Percentiles rank a stretch among this genome's conserved stretches.
Evolutionary conservation across 1,284 basidiomycete genomes (phyloP).

Genomic region (Apiotrichum montevideense): DNA sequence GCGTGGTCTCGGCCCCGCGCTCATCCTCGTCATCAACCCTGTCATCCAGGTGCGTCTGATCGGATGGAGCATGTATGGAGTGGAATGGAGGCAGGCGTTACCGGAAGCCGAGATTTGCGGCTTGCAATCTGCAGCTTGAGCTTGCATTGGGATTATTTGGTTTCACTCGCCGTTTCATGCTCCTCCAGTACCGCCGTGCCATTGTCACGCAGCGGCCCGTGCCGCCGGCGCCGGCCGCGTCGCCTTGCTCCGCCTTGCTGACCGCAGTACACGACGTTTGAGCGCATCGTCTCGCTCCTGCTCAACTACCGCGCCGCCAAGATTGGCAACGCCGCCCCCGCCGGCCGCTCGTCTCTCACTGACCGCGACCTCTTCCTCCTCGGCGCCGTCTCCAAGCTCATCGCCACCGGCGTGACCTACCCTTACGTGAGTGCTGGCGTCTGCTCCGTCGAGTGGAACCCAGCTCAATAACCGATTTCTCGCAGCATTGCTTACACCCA

Average conservation of each 20-base stretch:
- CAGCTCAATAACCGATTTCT: too few relatives aligned
- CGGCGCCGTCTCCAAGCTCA: conserved; percentile 79
- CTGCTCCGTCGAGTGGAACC: not conserved
- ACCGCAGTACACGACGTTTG: conserved; percentile 65
- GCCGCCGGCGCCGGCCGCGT: too few relatives aligned
- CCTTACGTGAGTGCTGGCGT: conserved; percentile 37
- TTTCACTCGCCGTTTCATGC: too few relatives aligned
- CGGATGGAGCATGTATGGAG: not conserved
- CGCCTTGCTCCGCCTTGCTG: not conserved
- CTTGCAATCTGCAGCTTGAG: too few relatives aligned
- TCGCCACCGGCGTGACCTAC: conserved; percentile 47
- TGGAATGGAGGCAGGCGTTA: too few relatives aligned
- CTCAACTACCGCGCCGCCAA: conserved; percentile 26
- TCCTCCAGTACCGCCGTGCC: too few relatives aligned
- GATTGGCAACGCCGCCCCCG: conserved; percentile 50
- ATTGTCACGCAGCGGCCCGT: too few relatives aligned
- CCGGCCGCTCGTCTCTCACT: conserved; percentile 51
- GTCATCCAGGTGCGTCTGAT: conserved; percentile 58
- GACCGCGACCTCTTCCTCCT: conserved; percentile 87
- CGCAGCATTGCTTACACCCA: conserved; percentile 7
- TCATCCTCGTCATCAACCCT: conserved; percentile 91
- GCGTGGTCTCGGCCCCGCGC: conserved; percentile 91
- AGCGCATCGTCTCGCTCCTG: conserved; percentile 56
- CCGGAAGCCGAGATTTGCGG: too few relatives aligned
- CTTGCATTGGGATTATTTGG: too few relatives aligned